Conservation (phyloP, 1,139 yeast species). For the Kazachstania sp. region DNA sequence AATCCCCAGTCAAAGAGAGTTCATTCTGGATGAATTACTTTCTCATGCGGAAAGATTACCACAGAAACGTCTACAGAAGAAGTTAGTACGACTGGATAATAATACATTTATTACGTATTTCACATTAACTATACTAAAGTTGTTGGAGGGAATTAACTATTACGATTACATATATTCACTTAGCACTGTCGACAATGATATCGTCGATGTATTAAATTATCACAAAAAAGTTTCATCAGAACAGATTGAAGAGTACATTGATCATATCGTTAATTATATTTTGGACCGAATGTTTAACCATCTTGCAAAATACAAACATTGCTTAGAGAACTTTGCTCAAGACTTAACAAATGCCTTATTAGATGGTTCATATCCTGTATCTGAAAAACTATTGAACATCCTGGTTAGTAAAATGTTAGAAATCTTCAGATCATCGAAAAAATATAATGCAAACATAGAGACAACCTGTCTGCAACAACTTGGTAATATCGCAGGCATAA, state of each 20-base stretch:
- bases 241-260: slow-evolving; percentile 18
- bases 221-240: slow-evolving; percentile 9
- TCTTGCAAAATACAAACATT: slow-evolving; percentile 35
- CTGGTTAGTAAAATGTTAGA: slow-evolving; percentile 37
- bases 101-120: slow-evolving; percentile 22
- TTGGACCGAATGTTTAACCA: slow-evolving; percentile 35
- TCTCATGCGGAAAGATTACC: slow-evolving; percentile 44
- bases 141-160: slow-evolving; percentile 21
- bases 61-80: slow-evolving; percentile 31
- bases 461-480: slow-evolving; percentile 46
- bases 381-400: slow-evolving; percentile 42
- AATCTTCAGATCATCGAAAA: slow-evolving; percentile 31
- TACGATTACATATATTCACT: slow-evolving; percentile 8
- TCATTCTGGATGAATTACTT: slow-evolving; percentile 54
- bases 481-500: slow-evolving; percentile 47
- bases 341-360: slow-evolving; percentile 46
- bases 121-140: slow-evolving; percentile 19
- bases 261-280: slow-evolving; percentile 36
- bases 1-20: slow-evolving; percentile 45
- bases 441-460: slow-evolving; percentile 36
- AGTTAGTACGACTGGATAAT: slow-evolving; percentile 15
- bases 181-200: slow-evolving; percentile 2
- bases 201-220: slow-evolving; percentile 1
- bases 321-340: slow-evolving; percentile 44
- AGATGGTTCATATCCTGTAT: slow-evolving; percentile 54